phyloP scores from a whole-genome alignment of 2,329 filamentous ascomycete species.

The Phialemoniopsis sp. region DNA sequence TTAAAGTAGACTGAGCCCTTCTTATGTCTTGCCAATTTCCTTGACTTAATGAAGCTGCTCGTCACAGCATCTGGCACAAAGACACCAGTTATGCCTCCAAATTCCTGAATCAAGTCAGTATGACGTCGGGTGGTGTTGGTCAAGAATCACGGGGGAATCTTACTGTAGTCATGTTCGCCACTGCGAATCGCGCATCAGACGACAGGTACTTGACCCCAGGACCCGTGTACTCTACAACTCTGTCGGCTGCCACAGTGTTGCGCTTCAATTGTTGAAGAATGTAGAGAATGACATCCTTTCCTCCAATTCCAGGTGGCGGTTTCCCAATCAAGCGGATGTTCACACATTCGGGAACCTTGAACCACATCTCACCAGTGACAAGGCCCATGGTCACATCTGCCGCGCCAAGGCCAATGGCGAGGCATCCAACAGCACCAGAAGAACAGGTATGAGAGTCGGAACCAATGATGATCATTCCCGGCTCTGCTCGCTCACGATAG shows the following conservation, averaged over 20 bases:
- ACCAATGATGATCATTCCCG: slow-evolving; percentile 30
- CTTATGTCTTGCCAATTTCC: slow-evolving; percentile 26
- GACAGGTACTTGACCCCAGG: slow-evolving; percentile 23
- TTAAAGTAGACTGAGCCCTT: slow-evolving; percentile 27
- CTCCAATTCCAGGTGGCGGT: slow-evolving; percentile 24
- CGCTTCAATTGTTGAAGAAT: slow-evolving; percentile 29
- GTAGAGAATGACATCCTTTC: slow-evolving; percentile 33
- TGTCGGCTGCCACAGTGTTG: slow-evolving; percentile 31
- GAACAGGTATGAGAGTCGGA: slow-evolving; percentile 34
- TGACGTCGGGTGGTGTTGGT: too few species aligned
- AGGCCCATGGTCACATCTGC: slow-evolving; percentile 30
- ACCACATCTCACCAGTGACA: slow-evolving; percentile 32
- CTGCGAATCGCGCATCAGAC: slow-evolving; percentile 31
- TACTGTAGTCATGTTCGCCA: slow-evolving; percentile 24
- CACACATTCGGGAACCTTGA: slow-evolving; percentile 30
- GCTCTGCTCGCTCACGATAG: slow-evolving; percentile 27
- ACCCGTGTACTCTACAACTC: slow-evolving; percentile 32
- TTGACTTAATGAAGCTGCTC: slow-evolving; percentile 23
- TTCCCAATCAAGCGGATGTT: slow-evolving; percentile 24
- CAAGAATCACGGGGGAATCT: too few species aligned
- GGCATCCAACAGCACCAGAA: slow-evolving; percentile 25
- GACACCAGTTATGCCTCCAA: slow-evolving; percentile 36
- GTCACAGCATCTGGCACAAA: slow-evolving; percentile 34
- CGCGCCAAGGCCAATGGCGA: slow-evolving; percentile 30
- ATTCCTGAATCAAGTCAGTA: slow-evolving; percentile 19